phyloP scores from a whole-genome alignment of 805 yeast species.

The Zygotorulaspora danielsina region DNA sequence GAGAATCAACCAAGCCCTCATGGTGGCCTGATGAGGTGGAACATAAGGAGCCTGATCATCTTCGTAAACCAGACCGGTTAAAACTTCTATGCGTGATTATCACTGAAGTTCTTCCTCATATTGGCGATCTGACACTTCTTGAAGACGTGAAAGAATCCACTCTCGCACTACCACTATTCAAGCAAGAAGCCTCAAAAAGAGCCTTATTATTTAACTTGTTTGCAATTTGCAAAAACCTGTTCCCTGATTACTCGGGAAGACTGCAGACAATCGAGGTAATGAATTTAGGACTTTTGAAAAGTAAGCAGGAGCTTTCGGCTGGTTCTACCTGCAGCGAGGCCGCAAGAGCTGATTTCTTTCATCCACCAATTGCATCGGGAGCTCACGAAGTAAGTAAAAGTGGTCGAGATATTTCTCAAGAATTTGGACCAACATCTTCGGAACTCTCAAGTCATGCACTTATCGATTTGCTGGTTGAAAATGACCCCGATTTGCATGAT shows the following conservation, averaged over 20 bases:
- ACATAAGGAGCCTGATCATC: conserved; percentile 73
- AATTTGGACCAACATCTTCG: no score
- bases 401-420: no score
- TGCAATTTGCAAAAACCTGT: not conserved
- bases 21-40: conserved; percentile 68
- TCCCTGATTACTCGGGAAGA: not conserved
- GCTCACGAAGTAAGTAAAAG: no score
- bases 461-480: conserved; percentile 11
- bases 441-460: not conserved
- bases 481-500: conserved; percentile 10
- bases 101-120: conserved; percentile 18
- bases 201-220: conserved; percentile 13
- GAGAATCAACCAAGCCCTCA: conserved; percentile 46
- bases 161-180: conserved; percentile 16
- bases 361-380: no score
- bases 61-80: conserved; percentile 55
- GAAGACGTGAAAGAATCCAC: conserved; percentile 18
- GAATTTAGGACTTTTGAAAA: no score
- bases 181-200: conserved; percentile 13
- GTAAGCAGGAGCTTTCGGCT: no score
- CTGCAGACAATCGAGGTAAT: not conserved
- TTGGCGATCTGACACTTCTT: conserved; percentile 13
- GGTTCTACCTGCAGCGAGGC: no score
- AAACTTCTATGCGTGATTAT: conserved; percentile 43
- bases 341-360: no score